Evolutionary conservation across 805 yeast species (phyloP), one percentile per base, ranked within the genome.

Genomic region (Tetrapisispora pingtungensis): DNA sequence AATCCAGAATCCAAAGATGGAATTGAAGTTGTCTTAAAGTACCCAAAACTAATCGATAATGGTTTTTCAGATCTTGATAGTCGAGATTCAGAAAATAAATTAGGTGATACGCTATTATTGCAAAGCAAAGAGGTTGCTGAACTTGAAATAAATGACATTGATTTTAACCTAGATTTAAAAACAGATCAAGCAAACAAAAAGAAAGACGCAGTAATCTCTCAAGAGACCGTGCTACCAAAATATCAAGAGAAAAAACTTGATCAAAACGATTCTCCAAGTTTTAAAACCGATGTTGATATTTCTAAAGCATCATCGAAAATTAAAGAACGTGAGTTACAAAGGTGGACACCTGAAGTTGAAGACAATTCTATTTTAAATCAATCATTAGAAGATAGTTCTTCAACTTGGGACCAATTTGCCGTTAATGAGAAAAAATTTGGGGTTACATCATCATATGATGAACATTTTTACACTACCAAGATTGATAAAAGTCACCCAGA

Each of bases 351-450:
- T 4, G 94, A 83, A 42, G 59, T 53, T 12, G 59, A 58, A 10
- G 45, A 38, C 13, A 39, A 50, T 35, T 45, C 33, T 27, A 37
- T 36, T 17, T 36, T 38, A 15, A 51, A 48, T 35, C 57, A 54
- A 43, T 55, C 63, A 10, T 54, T 71, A 24, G 74, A 70, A 42
- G 72, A 68, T 13, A 56, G 61, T 13, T 57, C 59, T 17, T 43
- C 49, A 24, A 37, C 57, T 10, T 93, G 97, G 97, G 96, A 93
- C 66, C 98, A 93, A 68, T 93, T 93, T 65, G 83, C 84, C 43
- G 90, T 78, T n/a, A 93, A 93, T 64, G 83, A 85, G 61, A 74
- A 78, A 46, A 82, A 84, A 65, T 93, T 93, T 62, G 97, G 97
- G 33, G 81, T 93, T 40, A 81, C 77, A 51, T 81, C 96, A 0